Evolutionary conservation across 2,329 filamentous ascomycete species (phyloP), one percentile per base, ranked within the genome.

Genomic region (Xylaria sp.): DNA sequence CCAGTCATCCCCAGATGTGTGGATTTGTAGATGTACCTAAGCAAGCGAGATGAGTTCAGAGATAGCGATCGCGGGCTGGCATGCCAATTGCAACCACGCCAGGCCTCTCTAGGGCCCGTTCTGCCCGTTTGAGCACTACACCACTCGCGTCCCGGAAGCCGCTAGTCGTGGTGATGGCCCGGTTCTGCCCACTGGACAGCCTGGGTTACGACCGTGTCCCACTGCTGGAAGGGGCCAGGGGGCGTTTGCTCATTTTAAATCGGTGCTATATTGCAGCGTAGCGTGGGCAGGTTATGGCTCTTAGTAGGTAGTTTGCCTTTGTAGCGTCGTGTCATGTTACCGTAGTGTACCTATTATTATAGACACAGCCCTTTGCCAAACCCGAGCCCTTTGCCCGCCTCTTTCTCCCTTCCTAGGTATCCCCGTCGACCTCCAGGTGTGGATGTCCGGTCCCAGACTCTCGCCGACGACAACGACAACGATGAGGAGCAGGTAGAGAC

Each of bases 191-290:
- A n/a, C 45, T 27, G 22, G 44, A 47, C 22, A 47, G 44, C 13
- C 29, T 38, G 47, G 60, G 47, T 44, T 29, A 56, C 57, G 47
- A 51, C 56, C 4, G 31, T 27, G 56, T 60, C 57, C 67, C 64
- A 67, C 64, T 69, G 56, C 54, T 36, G 50, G 39, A 63, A 60
- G 60, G 60, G 64, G 60, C 60, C 54, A 58, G 61, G 63, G 56
- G 61, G 58, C 36, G 49, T 22, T 63, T 60, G 73, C 72, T 76
- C 73, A 74, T 75, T 76, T 76, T 74, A 76, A 74, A 71, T 72
- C 71, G 63, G 70, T 65, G 69, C 67, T 71, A 71, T 67, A 68
- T 68, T 70, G 49, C 45, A 42, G 38, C 25, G 38, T 20, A 22
- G 50, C n/a, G n/a, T n/a, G n/a, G n/a, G n/a, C n/a, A n/a, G n/a